These are phyloP conservation scores for Prunus yedoensis DNA, from an alignment of 331 rosid genomes.

Conservation along the genomic window DNA sequence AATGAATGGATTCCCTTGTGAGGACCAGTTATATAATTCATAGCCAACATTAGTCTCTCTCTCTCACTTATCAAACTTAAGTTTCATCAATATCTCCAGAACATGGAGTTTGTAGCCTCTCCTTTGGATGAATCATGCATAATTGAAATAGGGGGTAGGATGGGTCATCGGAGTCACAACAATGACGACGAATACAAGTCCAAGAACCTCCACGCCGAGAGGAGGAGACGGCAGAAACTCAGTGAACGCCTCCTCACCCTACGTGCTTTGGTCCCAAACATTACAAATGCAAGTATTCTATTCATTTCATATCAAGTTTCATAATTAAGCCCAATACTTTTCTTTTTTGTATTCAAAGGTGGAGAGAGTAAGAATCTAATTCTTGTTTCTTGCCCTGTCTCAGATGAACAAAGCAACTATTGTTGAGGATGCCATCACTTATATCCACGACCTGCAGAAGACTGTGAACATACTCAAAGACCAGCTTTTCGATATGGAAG, in stretches of 20 bases:
- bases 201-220: slow-evolving; percentile 59
- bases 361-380: no score
- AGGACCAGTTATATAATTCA: slow-evolving; percentile 28
- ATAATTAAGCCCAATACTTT: no score
- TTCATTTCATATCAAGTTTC: no score
- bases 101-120: slow-evolving; percentile 41
- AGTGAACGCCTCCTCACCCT: slow-evolving; percentile 49
- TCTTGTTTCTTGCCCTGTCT: slow-evolving; percentile 7
- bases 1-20: slow-evolving; percentile 49
- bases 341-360: no score
- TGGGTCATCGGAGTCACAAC: slow-evolving; percentile 28
- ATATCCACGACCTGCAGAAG: slow-evolving; percentile 38
- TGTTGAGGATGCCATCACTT: slow-evolving; percentile 60
- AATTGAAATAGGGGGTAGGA: slow-evolving; percentile 27
- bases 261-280: slow-evolving; percentile 65
- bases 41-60: slow-evolving; percentile 1
- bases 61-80: not conserved
- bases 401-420: slow-evolving; percentile 86
- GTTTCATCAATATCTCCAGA: not conserved
- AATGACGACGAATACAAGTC: slow-evolving; percentile 37
- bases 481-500: slow-evolving; percentile 49
- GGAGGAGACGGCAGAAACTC: slow-evolving; percentile 73
- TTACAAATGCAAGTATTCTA: slow-evolving; percentile 52
- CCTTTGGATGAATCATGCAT: slow-evolving; percentile 33
- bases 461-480: slow-evolving; percentile 40